Evolutionary conservation across 331 rosid species (phyloP).

Genomic region (Phaseolus coccineus): DNA sequence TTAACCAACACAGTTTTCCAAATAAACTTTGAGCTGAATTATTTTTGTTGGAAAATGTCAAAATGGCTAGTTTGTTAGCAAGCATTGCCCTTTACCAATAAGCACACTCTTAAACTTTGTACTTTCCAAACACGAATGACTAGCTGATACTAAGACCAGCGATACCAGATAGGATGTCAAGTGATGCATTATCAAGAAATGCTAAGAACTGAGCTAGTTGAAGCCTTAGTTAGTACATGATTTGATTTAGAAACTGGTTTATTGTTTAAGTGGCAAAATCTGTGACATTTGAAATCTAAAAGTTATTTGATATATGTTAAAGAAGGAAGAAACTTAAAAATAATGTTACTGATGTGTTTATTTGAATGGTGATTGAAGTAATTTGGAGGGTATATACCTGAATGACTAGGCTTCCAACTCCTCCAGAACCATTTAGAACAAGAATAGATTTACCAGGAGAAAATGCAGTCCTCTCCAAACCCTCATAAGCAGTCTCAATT

Average conservation of each 20-base stretch:
- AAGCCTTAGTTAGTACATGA: neutral
- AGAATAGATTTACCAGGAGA: constrained; percentile 89
- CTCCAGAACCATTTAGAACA: constrained; percentile 92
- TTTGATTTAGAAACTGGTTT: neutral
- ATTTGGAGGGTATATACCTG: constrained; percentile 61
- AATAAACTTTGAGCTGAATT: constrained; percentile 15
- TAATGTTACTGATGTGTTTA: neutral
- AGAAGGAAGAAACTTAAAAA: neutral
- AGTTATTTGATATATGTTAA: neutral
- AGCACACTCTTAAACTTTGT: too few species aligned
- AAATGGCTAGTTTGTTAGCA: too few species aligned
- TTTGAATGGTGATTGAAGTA: neutral
- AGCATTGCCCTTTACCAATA: too few species aligned
- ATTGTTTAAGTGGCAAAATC: constrained; percentile 16
- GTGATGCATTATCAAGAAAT: neutral
- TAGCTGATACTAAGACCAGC: too few species aligned
- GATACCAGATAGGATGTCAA: neutral
- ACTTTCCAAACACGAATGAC: too few species aligned
- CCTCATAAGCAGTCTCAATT: constrained; percentile 92
- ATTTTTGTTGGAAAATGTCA: neutral
- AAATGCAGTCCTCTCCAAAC: constrained; percentile 83
- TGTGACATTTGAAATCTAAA: neutral
- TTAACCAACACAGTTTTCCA: neutral
- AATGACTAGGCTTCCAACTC: constrained; percentile 94
- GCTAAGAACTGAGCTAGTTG: constrained; percentile 7